Evolutionary conservation across 495 filamentous ascomycete genomes (phyloP), one percentile per base, ranked within the genome.

Genomic region (Alectoria sarmentosa): DNA sequence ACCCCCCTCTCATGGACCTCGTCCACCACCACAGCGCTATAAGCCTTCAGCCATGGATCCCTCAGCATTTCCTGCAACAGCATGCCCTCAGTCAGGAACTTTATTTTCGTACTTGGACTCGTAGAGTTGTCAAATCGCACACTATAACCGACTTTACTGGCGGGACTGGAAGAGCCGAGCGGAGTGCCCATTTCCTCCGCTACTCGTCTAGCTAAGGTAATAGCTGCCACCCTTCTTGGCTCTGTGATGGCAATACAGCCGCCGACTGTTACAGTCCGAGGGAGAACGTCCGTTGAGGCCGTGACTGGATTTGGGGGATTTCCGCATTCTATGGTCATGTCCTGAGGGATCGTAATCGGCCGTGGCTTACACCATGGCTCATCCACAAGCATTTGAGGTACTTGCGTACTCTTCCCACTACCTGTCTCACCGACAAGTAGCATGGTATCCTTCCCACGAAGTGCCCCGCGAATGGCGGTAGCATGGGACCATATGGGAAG

Each of bases 11-110:
- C 95, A 76, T 99, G 95, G 4, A 98, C 91, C 71, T 99, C 95
- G 77, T 99, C 95, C 14, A 99, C 90, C 58, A 98, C 81, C 4
- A 99, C 82, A 2, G 88, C 90, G 66, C 90, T 93, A 72, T 99
- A 99, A 69, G 88, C 84, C 37, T 80, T 83, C 68, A 99, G 76
- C 73, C 84, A 79, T 3, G 93, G 91, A 73, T 98, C 95, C 61
- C 87, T 82, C 52, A 98, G 75, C 78, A 98, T 87, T 73, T 99
- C 95, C 75, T 97, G 92, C 19, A 99, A 79, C 55, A 99, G 78
- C 89, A 96, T 98, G 61, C 95, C 95, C 74, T 99, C 95, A 0
- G 95, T 99, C 67, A 99, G 77, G 70, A 89, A 99, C 72, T 98
- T 98, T 73, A 99, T 88, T 65, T 80, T 82, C 2, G 90, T 90